Evolutionary conservation across 495 filamentous ascomycete species (phyloP).

Genomic region (Diplogelasinospora grovesii): DNA sequence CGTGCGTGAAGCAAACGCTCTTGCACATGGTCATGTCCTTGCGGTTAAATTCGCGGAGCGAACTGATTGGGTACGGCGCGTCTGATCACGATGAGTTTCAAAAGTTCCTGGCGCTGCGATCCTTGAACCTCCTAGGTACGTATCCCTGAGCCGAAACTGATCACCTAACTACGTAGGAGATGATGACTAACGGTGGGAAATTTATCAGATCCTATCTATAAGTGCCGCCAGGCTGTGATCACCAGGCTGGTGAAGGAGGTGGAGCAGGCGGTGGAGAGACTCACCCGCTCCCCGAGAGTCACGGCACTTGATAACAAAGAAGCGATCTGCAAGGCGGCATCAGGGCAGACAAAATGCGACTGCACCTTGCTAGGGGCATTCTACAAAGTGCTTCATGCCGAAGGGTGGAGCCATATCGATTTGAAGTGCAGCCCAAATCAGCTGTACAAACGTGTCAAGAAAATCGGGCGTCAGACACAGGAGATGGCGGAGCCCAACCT

Average conservation of each 20-base stretch:
- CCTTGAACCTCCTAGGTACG: conserved; percentile 1
- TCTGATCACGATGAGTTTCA: background rate
- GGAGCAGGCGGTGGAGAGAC: background rate
- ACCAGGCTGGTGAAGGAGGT: background rate
- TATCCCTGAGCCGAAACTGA: background rate
- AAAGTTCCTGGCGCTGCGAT: background rate
- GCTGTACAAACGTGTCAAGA: background rate
- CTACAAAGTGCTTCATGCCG: background rate
- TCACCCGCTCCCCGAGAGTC: background rate
- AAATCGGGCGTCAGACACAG: background rate
- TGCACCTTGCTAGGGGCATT: background rate
- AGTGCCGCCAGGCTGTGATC: background rate
- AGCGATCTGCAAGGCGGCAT: background rate
- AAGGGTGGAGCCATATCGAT: background rate
- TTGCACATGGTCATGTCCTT: background rate
- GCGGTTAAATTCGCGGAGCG: background rate
- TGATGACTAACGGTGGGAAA: too few relatives aligned
- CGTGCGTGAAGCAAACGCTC: conserved; percentile 9
- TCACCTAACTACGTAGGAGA: background rate
- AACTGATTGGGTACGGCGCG: conserved; percentile 2
- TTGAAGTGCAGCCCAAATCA: background rate
- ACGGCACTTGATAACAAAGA: background rate
- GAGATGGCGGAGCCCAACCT: too few relatives aligned
- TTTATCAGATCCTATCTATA: background rate
- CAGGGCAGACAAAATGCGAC: background rate